Conservation (phyloP, 176 grass and related monocot species). For the Saccharum officinarum region DNA sequence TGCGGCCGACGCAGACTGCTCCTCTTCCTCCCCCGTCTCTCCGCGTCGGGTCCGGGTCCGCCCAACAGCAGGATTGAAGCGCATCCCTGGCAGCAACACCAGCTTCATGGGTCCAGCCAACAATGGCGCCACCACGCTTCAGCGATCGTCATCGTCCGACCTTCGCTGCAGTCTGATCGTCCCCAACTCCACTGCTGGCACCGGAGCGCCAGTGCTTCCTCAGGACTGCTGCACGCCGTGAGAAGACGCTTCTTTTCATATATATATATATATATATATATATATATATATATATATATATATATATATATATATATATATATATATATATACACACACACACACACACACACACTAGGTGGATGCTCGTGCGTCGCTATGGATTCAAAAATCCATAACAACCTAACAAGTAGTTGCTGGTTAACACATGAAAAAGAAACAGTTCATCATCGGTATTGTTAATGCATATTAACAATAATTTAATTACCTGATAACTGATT, state of each 20-base stretch:
- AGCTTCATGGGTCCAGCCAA: conserved; percentile 8
- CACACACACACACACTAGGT: too few species aligned
- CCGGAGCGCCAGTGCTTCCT: background rate
- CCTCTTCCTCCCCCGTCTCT: background rate
- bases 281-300: too few species aligned
- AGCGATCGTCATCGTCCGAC: background rate
- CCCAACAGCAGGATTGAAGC: background rate
- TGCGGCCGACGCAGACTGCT: conserved; percentile 1
- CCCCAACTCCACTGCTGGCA: conserved; percentile 18
- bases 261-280: too few species aligned
- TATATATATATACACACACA: too few species aligned
- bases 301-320: too few species aligned
- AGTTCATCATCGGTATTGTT: too few species aligned
- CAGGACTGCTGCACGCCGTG: conserved; percentile 25
- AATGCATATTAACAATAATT: too few species aligned
- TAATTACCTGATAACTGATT: too few species aligned
- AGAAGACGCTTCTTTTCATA: background rate
- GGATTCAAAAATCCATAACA: too few species aligned
- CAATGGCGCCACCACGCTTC: background rate
- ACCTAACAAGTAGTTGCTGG: too few species aligned
- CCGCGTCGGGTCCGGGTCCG: background rate
- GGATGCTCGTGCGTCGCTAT: too few species aligned
- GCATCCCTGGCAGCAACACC: background rate
- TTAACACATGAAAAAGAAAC: too few species aligned
- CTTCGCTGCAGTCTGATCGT: conserved; percentile 14